Evolutionary conservation across 2,329 filamentous ascomycete species (phyloP).

Genomic region (Xylariaceae sp.): DNA sequence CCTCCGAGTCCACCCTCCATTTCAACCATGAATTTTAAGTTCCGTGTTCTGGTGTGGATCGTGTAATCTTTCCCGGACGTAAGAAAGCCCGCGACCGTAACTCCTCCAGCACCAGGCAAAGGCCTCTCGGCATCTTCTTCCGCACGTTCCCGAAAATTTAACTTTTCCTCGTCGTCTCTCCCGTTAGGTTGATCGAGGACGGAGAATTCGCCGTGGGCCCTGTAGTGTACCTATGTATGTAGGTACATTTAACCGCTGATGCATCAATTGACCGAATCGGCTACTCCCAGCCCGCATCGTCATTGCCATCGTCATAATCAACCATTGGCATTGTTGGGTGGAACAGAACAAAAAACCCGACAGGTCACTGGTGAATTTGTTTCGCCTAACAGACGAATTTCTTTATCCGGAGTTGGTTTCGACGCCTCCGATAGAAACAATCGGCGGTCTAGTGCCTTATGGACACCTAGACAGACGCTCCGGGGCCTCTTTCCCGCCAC

Average conservation of each 20-base stretch:
- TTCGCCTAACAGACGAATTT: background rate
- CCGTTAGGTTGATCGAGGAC: conserved; percentile 1
- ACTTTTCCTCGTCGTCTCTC: background rate
- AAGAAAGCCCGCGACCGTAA: conserved; percentile 5
- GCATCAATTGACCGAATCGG: background rate
- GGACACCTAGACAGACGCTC: background rate
- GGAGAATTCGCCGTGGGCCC: background rate
- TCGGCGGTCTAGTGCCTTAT: background rate
- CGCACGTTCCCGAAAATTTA: conserved; percentile 14
- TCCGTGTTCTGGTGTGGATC: conserved; percentile 7
- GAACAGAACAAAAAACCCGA: no score
- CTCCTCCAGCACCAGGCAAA: conserved; percentile 3
- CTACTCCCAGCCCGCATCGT: no score
- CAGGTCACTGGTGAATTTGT: background rate
- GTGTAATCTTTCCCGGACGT: conserved; percentile 11
- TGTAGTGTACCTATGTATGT: background rate
- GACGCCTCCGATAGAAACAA: background rate
- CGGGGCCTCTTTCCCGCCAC: background rate
- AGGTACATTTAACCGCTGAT: no score
- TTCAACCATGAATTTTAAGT: conserved; percentile 9
- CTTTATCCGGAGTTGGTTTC: background rate
- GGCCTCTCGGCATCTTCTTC: conserved; percentile 15
- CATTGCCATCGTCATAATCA: no score
- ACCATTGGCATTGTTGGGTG: no score
- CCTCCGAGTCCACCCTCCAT: background rate